Percentiles rank a stretch among this genome's conserved stretches.
These are phyloP conservation scores for Coniferiporia sulphurascens DNA, from an alignment of 1,284 basidiomycete genomes.

Conservation along the genomic window DNA sequence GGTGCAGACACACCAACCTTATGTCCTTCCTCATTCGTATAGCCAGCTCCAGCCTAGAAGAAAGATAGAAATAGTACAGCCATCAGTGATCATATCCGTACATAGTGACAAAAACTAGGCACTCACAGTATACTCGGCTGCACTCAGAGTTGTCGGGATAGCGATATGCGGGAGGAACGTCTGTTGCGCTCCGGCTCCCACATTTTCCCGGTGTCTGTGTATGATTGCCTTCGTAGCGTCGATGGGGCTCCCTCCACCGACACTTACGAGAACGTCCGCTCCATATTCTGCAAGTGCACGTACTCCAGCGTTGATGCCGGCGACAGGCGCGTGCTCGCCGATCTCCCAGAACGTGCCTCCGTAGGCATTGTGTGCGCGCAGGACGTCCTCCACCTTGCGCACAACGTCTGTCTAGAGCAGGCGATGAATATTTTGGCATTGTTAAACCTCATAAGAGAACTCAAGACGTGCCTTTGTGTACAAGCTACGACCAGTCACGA, in stretches of 20 bases:
- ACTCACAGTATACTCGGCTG: slow-evolving; percentile 69
- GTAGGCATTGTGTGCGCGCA: slow-evolving; percentile 51
- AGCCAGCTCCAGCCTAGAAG: slow-evolving; percentile 59
- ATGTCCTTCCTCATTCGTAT: slow-evolving; percentile 64
- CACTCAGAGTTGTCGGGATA: slow-evolving; percentile 78
- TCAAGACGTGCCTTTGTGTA: slow-evolving; percentile 50
- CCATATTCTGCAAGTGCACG: slow-evolving; percentile 47
- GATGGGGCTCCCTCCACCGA: slow-evolving; percentile 78
- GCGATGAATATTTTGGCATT: not conserved
- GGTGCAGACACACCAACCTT: slow-evolving; percentile 55
- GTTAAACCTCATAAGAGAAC: too few species aligned
- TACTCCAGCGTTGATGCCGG: slow-evolving; percentile 62
- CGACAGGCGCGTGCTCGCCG: slow-evolving; percentile 71
- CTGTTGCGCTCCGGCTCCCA: slow-evolving; percentile 35
- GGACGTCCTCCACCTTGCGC: slow-evolving; percentile 49
- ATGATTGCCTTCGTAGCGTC: slow-evolving; percentile 73
- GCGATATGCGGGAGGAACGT: slow-evolving; percentile 53
- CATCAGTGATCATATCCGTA: not conserved
- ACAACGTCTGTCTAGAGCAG: slow-evolving; percentile 56
- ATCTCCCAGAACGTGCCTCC: slow-evolving; percentile 71
- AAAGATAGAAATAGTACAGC: not conserved
- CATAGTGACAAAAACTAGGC: too few species aligned
- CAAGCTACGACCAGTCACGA: slow-evolving; percentile 69
- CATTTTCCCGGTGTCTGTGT: slow-evolving; percentile 56
- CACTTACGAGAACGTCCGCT: slow-evolving; percentile 65